A percentile compares a stretch with the other conserved stretches of the same genome.
phyloP scores from a whole-genome alignment of 768 basidiomycete genomes.

The Boletus fagicola region DNA sequence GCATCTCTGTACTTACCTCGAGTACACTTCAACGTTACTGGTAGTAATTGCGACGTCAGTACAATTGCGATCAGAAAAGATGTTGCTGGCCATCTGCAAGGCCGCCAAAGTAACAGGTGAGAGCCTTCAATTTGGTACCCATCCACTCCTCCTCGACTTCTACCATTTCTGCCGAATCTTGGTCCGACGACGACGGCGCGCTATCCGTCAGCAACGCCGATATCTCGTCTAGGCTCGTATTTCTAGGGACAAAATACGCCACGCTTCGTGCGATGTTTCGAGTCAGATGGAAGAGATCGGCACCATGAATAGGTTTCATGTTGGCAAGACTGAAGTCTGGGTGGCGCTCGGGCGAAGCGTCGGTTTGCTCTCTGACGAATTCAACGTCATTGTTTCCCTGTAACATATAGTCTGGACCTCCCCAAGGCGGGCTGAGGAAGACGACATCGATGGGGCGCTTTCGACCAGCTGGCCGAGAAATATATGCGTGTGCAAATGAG shows the following conservation, averaged over 20 bases:
- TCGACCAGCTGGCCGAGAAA: constrained; percentile 26
- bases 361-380: neutral
- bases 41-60: neutral
- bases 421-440: constrained; percentile 96
- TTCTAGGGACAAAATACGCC: constrained; percentile 88
- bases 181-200: neutral
- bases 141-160: constrained; percentile 98
- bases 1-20: neutral
- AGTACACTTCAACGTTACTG: neutral
- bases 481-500: constrained; percentile 65
- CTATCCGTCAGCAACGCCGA: constrained; percentile 42
- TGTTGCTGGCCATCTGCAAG: constrained; percentile 66
- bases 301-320: constrained; percentile 79
- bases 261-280: constrained; percentile 74
- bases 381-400: constrained; percentile 6
- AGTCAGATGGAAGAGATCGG: constrained; percentile 75
- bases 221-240: constrained; percentile 72
- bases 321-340: constrained; percentile 66
- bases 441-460: constrained; percentile 76
- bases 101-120: constrained; percentile 94
- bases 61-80: constrained; percentile 41
- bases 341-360: constrained; percentile 30
- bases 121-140: constrained; percentile 86
- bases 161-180: constrained; percentile 49
- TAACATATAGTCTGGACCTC: constrained; percentile 72